These are phyloP conservation scores for Murraya koenigii DNA, from an alignment of 345 rosid species.

Conservation along the genomic window DNA sequence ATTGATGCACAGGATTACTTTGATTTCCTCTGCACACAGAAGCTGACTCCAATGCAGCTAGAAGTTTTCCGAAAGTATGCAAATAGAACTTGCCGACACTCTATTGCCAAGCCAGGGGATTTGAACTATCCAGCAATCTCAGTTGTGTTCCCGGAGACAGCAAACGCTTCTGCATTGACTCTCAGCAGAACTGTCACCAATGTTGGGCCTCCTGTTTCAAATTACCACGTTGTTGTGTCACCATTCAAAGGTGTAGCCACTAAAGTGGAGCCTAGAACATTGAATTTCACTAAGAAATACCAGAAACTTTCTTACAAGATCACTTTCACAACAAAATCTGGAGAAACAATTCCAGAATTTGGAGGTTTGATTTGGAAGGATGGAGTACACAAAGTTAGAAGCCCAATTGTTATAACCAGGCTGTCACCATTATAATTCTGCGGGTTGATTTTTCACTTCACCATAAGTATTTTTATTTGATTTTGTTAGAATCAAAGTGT, in stretches of 20 bases:
- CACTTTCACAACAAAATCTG: slow-evolving; percentile 46
- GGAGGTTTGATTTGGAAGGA: slow-evolving; percentile 86
- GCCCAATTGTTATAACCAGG: slow-evolving; percentile 75
- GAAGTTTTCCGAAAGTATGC: slow-evolving; percentile 63
- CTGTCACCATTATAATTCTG: slow-evolving; percentile 40
- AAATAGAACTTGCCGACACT: slow-evolving; percentile 60
- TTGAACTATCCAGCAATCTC: slow-evolving; percentile 93
- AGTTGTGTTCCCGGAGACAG: slow-evolving; percentile 56
- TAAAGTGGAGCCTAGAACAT: slow-evolving; percentile 50
- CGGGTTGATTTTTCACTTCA: background rate
- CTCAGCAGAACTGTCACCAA: slow-evolving; percentile 72
- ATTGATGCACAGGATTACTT: slow-evolving; percentile 73
- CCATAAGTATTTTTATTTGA: background rate
- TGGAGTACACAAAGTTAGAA: slow-evolving; percentile 74
- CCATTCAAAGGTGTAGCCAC: slow-evolving; percentile 61
- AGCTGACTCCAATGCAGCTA: slow-evolving; percentile 51
- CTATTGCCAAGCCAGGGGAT: slow-evolving; percentile 56
- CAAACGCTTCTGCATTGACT: slow-evolving; percentile 32
- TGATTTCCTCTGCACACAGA: slow-evolving; percentile 84
- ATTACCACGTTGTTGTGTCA: slow-evolving; percentile 58
- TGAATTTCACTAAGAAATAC: slow-evolving; percentile 59
- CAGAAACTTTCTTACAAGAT: slow-evolving; percentile 73
- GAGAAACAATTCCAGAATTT: slow-evolving; percentile 61
- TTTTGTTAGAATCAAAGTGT: slow-evolving; percentile 30
- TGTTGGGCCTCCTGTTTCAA: slow-evolving; percentile 65